Evolutionary conservation across 2,329 filamentous ascomycete genomes (phyloP).

Genomic region (Thelonectria rubi): DNA sequence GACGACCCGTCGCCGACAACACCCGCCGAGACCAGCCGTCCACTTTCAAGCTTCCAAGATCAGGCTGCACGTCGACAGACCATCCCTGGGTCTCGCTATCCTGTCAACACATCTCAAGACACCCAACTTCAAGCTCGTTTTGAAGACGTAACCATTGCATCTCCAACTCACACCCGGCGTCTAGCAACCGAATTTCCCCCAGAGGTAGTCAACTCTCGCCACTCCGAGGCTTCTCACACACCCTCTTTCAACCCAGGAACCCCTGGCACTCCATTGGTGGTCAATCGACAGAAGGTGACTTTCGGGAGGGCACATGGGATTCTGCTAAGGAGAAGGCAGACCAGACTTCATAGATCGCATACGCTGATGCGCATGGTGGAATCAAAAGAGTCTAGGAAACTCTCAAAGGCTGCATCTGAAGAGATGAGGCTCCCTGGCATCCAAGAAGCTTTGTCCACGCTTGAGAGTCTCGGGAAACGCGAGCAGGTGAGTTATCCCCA

Average conservation of each 20-base stretch:
- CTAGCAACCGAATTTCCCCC: no score
- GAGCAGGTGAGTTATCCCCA: conserved; percentile 8
- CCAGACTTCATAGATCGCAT: not conserved
- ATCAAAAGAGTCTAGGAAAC: not conserved
- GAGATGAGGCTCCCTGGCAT: not conserved
- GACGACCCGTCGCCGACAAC: no score
- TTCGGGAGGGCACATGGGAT: not conserved
- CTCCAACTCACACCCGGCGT: no score
- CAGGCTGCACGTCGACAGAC: no score
- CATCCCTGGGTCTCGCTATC: no score
- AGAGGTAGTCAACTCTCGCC: no score
- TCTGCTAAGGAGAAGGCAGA: not conserved
- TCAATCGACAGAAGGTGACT: not conserved
- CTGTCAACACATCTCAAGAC: no score
- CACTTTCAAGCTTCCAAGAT: no score
- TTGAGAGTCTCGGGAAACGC: not conserved
- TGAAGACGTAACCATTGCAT: no score
- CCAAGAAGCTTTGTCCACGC: conserved; percentile 1
- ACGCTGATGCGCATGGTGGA: not conserved
- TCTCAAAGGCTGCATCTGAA: not conserved
- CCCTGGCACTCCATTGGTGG: no score
- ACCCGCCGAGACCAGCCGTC: no score
- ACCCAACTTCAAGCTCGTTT: no score
- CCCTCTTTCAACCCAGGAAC: not conserved
- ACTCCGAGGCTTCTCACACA: not conserved